phyloP scores from a whole-genome alignment of 768 basidiomycete genomes.

The Sarcodon aspratus region DNA sequence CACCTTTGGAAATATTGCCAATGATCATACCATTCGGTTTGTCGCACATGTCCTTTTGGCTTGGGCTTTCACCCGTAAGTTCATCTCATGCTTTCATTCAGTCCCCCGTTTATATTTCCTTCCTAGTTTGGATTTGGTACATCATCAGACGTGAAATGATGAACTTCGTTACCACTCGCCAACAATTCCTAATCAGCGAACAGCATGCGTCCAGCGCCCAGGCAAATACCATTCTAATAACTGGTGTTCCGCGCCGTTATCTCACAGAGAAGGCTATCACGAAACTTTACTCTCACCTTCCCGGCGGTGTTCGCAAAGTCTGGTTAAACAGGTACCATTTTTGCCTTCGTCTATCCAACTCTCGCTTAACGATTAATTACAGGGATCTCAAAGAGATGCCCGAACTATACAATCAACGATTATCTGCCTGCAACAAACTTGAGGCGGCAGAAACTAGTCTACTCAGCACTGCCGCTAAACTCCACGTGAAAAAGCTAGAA shows the following conservation, averaged over 20 bases:
- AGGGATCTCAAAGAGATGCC: constrained; percentile 85
- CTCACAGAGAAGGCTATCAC: constrained; percentile 59
- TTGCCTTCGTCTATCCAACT: not conserved
- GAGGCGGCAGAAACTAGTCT: constrained; percentile 79
- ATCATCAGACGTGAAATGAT: constrained; percentile 73
- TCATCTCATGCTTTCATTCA: not conserved
- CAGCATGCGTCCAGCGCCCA: constrained; percentile 69
- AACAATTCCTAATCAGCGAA: constrained; percentile 68
- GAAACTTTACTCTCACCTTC: constrained; percentile 68
- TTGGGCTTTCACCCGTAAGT: constrained; percentile 70
- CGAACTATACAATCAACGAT: constrained; percentile 65
- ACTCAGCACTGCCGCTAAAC: constrained; percentile 64
- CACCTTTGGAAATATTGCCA: constrained; percentile 70
- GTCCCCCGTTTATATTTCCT: not conserved
- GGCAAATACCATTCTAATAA: constrained; percentile 84
- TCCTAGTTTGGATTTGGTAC: constrained; percentile 73
- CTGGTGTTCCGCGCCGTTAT: constrained; percentile 74
- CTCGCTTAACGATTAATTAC: not conserved
- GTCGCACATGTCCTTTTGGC: constrained; percentile 71
- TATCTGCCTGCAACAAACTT: constrained; percentile 64
- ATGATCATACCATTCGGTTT: constrained; percentile 42
- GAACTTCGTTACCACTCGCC: constrained; percentile 71
- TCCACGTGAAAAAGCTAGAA: constrained; percentile 45
- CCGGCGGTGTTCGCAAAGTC: constrained; percentile 82
- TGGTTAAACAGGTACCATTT: constrained; percentile 78